Conservation (phyloP, 805 yeast genomes). For the Hanseniaspora opuntiae region DNA sequence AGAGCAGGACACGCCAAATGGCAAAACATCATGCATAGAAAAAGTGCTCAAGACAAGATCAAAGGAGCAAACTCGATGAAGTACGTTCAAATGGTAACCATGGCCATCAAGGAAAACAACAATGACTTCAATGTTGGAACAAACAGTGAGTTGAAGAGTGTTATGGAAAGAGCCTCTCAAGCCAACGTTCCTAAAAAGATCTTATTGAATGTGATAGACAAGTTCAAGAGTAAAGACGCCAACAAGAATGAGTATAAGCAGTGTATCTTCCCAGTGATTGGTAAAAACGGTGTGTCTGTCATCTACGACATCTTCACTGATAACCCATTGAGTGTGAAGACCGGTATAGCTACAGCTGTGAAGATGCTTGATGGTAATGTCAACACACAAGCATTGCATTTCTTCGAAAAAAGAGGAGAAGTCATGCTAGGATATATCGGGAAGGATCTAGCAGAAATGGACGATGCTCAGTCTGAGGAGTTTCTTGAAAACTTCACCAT, state of each 20-base stretch:
- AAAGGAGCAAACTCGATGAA: slow-evolving; percentile 35
- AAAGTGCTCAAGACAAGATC: slow-evolving; percentile 44
- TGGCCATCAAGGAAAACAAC: slow-evolving; percentile 72
- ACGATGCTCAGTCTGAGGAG: slow-evolving; percentile 7
- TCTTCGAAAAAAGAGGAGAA: slow-evolving; percentile 69
- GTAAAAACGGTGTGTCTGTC: slow-evolving; percentile 82
- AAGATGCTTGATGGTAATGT: slow-evolving; percentile 54
- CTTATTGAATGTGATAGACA: not conserved
- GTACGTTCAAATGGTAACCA: slow-evolving; percentile 59
- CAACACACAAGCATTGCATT: slow-evolving; percentile 56
- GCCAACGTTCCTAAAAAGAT: slow-evolving; percentile 8
- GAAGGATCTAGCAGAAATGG: slow-evolving; percentile 20
- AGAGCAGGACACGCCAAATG: slow-evolving; percentile 7
- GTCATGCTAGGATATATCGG: slow-evolving; percentile 37
- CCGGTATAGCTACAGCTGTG: slow-evolving; percentile 60
- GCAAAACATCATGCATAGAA: slow-evolving; percentile 19
- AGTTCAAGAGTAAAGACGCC: slow-evolving; percentile 4
- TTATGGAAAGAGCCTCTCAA: slow-evolving; percentile 20
- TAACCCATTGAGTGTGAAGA: slow-evolving; percentile 70
- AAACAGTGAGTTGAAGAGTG: slow-evolving; percentile 26
- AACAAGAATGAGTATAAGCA: slow-evolving; percentile 25
- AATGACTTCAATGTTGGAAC: slow-evolving; percentile 39
- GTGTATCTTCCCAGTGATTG: slow-evolving; percentile 75
- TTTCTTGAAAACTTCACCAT: slow-evolving; percentile 3
- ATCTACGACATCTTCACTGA: slow-evolving; percentile 81